Evolutionary conservation across 2,329 filamentous ascomycete species (phyloP).

Genomic region (Aspergillus costaricaensis): DNA sequence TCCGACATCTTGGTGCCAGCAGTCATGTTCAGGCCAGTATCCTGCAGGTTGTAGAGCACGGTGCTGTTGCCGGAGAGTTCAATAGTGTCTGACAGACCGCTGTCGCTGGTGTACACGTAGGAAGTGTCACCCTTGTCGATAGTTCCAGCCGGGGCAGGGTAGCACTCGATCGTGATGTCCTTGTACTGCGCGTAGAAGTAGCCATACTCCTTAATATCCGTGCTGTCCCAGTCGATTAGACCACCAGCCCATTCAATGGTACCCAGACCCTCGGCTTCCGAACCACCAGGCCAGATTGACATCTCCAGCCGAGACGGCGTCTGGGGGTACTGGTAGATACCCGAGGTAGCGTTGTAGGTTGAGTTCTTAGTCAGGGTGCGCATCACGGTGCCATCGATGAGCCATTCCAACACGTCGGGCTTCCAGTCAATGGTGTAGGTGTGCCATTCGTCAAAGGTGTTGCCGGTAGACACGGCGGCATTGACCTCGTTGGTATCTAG

Average conservation of each 20-base stretch:
- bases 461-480: neutral
- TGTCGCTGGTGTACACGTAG: conserved; percentile 7
- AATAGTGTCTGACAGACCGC: conserved; percentile 1
- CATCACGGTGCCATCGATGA: neutral
- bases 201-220: conserved; percentile 4
- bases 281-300: conserved; percentile 4
- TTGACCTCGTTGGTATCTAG: conserved; percentile 6
- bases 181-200: conserved; percentile 9
- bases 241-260: conserved; percentile 8
- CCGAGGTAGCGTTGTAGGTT: conserved; percentile 2
- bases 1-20: neutral
- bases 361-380: conserved; percentile 7
- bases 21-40: conserved; percentile 7
- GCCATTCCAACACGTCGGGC: conserved; percentile 3
- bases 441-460: conserved; percentile 3
- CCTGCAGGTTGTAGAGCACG: conserved; percentile 6
- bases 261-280: neutral
- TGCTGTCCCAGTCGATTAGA: conserved; percentile 4
- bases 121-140: neutral
- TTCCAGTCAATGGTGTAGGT: conserved; percentile 9
- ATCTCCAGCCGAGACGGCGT: conserved; percentile 7
- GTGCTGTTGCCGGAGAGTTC: conserved; percentile 2
- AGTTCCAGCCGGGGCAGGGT: neutral
- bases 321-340: conserved; percentile 3
- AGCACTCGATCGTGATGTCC: conserved; percentile 7